Base-by-base conservation (phyloP, 306 rosid species). In the Prinsepia uniflora region DNA sequence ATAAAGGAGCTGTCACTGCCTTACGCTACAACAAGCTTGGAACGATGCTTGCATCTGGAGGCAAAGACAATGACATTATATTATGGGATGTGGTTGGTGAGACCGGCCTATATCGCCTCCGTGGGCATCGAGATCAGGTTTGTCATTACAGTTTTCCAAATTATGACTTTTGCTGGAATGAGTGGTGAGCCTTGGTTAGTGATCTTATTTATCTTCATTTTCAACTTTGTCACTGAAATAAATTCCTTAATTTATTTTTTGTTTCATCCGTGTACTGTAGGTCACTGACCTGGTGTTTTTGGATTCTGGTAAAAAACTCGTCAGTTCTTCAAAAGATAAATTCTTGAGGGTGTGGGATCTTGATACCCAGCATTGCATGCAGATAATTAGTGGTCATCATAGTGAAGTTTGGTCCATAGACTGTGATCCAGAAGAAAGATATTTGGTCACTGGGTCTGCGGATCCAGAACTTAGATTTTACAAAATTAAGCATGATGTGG, bases 301-400 rank as follows among this genome's bases (percentile, higher is more conserved):
- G 63, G 81, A 81, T 78, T 84, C 84, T 67, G 96, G 88, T 55
- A 94, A 90, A n/a, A 90, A 84, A 72, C 87, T 94, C 15, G 87
- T 94, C 44, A 90, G 89, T 70, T 90, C 97, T 46, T 94, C 98
- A 34, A 94, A 94, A 79, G 98, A 94, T 78, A 90, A 89, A 79
- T 90, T 89, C 68, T 84, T 94, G 82, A 88, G 97, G 86, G 98
- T 90, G 53, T 94, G 98, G 98, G 97, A 89, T 85, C 90, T 90
- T 72, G 98, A 94, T 52, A 94, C 94, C n/a, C 96, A 94, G 83
- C 94, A 90, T 69, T 94, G 98, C 72, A 87, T 90, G 88, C 98
- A 94, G 84, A 94, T 88, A 74, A 87, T 90, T 49, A 84, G 96
- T 64, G 97, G 97, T 8, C 95, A 94, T 80, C 97, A 94, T 66